phyloP scores from a whole-genome alignment of 1,284 basidiomycete species.

The Inonotus hispidus region DNA sequence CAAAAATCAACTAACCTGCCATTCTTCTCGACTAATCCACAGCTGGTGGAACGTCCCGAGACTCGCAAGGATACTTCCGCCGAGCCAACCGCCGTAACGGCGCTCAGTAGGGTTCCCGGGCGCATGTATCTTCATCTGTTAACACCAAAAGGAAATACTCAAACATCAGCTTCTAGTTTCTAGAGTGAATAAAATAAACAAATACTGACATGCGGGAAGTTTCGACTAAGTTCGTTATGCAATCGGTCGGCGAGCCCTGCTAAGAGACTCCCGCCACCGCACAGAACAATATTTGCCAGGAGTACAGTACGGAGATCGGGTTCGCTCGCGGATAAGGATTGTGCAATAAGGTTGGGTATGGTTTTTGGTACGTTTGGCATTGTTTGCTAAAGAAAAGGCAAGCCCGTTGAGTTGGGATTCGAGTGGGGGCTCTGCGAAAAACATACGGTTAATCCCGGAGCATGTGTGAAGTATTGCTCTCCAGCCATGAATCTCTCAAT shows the following conservation, averaged over 20 bases:
- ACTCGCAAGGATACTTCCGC: conserved; percentile 88
- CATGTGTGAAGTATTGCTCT: conserved; percentile 87
- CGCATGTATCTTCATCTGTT: conserved; percentile 71
- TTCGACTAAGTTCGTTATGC: conserved; percentile 69
- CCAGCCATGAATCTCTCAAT: conserved; percentile 79
- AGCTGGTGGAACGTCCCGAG: conserved; percentile 95
- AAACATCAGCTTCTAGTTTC: not conserved
- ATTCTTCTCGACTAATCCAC: conserved; percentile 91
- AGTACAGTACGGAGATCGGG: conserved; percentile 88
- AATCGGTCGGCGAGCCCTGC: conserved; percentile 86
- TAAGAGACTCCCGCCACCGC: conserved; percentile 86
- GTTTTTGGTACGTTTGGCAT: conserved; percentile 70
- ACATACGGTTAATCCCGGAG: conserved; percentile 68
- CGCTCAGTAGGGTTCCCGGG: conserved; percentile 87
- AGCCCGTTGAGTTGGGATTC: not conserved
- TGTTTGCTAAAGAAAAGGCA: conserved; percentile 30
- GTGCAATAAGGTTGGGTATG: conserved; percentile 72
- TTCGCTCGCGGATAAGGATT: conserved; percentile 82
- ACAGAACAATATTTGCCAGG: conserved; percentile 90
- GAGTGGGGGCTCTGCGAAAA: not conserved
- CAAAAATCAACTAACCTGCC: conserved; percentile 54
- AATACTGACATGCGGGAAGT: conserved; percentile 73
- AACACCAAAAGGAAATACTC: conserved; percentile 33
- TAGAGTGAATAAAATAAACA: not conserved
- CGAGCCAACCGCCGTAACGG: conserved; percentile 88